These are phyloP conservation scores for Rosa multiflora DNA, from an alignment of 306 rosid species.

Conservation along the genomic window DNA sequence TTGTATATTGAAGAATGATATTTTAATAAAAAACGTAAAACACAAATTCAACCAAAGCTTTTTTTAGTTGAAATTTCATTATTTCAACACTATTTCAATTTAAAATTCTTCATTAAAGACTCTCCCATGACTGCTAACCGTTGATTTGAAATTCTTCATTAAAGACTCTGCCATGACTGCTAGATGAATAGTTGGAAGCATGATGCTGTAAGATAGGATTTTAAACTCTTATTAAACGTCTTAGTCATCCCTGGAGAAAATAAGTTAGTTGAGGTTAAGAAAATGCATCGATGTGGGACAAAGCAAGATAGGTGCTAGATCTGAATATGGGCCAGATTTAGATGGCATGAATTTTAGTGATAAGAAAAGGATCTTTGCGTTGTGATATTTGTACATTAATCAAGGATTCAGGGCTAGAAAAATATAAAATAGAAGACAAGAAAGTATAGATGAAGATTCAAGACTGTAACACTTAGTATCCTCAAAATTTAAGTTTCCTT, in stretches of 20 bases:
- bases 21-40: background rate
- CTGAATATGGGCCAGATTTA: background rate
- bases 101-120: background rate
- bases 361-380: background rate
- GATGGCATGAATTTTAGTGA: background rate
- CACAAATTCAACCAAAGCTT: background rate
- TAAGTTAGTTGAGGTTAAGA: background rate
- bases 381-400: background rate
- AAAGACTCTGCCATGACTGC: background rate
- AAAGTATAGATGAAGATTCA: background rate
- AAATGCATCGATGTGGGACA: background rate
- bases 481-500: background rate
- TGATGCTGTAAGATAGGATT: background rate
- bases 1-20: background rate
- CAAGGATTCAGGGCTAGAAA: background rate
- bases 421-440: background rate
- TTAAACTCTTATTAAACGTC: background rate
- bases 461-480: background rate
- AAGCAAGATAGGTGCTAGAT: background rate
- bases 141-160: background rate
- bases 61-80: too few species aligned
- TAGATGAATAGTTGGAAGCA: background rate
- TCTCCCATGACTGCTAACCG: background rate
- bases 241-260: background rate
- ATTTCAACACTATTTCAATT: too few species aligned